phyloP scores from a whole-genome alignment of 2,329 filamentous ascomycete species.

The Aspergillus ibericus region DNA sequence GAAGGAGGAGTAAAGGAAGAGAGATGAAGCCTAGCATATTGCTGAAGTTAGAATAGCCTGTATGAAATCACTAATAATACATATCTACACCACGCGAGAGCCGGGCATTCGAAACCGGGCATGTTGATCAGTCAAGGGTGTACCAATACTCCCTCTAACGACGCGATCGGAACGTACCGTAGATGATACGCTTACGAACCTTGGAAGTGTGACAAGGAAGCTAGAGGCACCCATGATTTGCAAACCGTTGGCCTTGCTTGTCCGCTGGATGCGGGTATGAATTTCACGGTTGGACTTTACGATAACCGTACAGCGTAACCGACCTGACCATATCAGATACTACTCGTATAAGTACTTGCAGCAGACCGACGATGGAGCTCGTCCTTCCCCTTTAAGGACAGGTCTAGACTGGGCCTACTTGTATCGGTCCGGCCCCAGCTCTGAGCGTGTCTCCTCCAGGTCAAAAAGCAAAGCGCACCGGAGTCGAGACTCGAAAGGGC shows the following conservation, averaged over 20 bases:
- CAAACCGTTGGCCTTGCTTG: background rate
- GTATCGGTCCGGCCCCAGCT: background rate
- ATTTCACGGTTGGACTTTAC: background rate
- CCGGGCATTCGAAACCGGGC: background rate
- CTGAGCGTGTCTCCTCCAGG: background rate
- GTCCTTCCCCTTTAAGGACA: background rate
- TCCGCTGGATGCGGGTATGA: background rate
- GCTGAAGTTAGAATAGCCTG: background rate
- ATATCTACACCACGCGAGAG: background rate
- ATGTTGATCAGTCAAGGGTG: background rate
- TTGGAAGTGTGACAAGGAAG: background rate
- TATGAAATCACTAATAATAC: background rate
- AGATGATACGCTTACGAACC: background rate
- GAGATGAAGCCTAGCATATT: background rate
- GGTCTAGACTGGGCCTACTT: background rate
- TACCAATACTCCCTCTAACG: background rate
- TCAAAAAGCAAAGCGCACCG: background rate
- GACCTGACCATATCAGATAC: background rate
- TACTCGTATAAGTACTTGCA: background rate
- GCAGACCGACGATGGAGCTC: background rate
- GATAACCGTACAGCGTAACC: background rate
- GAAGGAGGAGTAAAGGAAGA: conserved; percentile 49
- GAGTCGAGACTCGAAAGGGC: background rate
- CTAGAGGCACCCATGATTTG: background rate
- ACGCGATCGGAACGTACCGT: background rate